phyloP scores from a whole-genome alignment of 441 rosid genomes.

The Croton setiger region DNA sequence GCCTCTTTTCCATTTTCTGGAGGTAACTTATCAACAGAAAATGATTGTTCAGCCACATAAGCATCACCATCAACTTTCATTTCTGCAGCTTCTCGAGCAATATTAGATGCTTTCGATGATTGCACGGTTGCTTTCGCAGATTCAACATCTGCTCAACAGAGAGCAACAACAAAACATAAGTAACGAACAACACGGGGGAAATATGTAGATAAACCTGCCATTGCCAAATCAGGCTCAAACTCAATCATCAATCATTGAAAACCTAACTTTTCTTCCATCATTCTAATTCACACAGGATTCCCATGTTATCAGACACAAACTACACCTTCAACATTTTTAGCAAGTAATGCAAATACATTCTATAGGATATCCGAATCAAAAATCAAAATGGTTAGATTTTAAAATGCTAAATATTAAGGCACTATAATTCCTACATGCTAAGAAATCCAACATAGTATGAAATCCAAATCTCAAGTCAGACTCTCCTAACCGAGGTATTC shows the following conservation, averaged over 20 bases:
- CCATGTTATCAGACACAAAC: neutral
- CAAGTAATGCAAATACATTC: neutral
- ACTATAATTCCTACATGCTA: neutral
- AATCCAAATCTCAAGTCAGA: too few relatives aligned
- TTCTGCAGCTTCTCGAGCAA: slow-evolving; percentile 31
- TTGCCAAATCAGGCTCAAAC: neutral
- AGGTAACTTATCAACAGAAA: slow-evolving; percentile 60
- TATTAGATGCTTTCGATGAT: slow-evolving; percentile 25
- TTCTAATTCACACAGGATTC: too few relatives aligned
- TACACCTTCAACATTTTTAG: neutral
- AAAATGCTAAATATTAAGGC: neutral
- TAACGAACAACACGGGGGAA: neutral
- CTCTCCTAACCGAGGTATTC: too few relatives aligned
- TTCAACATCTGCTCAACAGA: slow-evolving; percentile 27
- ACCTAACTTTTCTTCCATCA: too few relatives aligned
- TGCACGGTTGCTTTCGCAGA: slow-evolving; percentile 26
- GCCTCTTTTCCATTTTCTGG: slow-evolving; percentile 39
- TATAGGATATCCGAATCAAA: neutral
- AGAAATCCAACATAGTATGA: neutral
- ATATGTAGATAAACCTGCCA: neutral
- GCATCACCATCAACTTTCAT: slow-evolving; percentile 35
- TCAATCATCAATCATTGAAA: neutral
- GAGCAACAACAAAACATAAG: neutral
- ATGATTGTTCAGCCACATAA: slow-evolving; percentile 38
- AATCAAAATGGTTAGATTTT: neutral